Conservation (phyloP, 1,284 basidiomycete genomes). For the Tranzscheliella williamsii region DNA sequence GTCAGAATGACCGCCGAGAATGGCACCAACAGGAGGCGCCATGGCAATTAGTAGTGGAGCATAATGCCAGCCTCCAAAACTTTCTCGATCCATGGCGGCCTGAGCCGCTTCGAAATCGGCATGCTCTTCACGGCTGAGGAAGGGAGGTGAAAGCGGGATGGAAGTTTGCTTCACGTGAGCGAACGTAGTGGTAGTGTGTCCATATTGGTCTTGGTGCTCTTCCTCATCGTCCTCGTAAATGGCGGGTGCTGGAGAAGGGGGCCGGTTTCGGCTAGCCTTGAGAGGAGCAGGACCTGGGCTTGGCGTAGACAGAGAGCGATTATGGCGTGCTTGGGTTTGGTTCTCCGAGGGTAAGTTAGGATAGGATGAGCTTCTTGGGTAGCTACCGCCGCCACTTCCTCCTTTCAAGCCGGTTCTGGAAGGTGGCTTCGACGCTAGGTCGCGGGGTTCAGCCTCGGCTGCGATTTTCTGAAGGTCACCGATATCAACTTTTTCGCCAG, state of each 20-base stretch:
- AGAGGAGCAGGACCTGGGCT: slow-evolving; percentile 13
- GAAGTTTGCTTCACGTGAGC: slow-evolving; percentile 12
- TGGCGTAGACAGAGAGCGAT: slow-evolving; percentile 21
- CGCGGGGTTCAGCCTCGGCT: slow-evolving; percentile 18
- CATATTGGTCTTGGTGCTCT: neutral
- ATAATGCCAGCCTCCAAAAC: slow-evolving; percentile 50
- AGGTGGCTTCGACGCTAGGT: slow-evolving; percentile 2
- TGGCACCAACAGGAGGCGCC: slow-evolving; percentile 44
- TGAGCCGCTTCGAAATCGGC: slow-evolving; percentile 73
- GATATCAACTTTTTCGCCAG: slow-evolving; percentile 67
- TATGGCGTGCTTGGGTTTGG: slow-evolving; percentile 15
- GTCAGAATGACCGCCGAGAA: slow-evolving; percentile 58
- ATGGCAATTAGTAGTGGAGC: slow-evolving; percentile 49
- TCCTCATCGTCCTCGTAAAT: slow-evolving; percentile 21
- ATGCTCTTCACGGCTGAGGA: slow-evolving; percentile 39
- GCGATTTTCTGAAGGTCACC: slow-evolving; percentile 42
- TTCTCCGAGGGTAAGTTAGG: slow-evolving; percentile 15
- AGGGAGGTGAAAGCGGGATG: slow-evolving; percentile 67
- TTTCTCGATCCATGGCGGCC: slow-evolving; percentile 11
- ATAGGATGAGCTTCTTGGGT: slow-evolving; percentile 20
- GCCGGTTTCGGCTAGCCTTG: slow-evolving; percentile 9
- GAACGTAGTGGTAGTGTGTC: too few species aligned
- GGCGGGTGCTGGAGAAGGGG: slow-evolving; percentile 17
- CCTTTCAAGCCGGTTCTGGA: slow-evolving; percentile 65
- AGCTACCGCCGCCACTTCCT: slow-evolving; percentile 66